Evolutionary conservation across 495 filamentous ascomycete species (phyloP).

Genomic region (Hypoxylon cercidicola): DNA sequence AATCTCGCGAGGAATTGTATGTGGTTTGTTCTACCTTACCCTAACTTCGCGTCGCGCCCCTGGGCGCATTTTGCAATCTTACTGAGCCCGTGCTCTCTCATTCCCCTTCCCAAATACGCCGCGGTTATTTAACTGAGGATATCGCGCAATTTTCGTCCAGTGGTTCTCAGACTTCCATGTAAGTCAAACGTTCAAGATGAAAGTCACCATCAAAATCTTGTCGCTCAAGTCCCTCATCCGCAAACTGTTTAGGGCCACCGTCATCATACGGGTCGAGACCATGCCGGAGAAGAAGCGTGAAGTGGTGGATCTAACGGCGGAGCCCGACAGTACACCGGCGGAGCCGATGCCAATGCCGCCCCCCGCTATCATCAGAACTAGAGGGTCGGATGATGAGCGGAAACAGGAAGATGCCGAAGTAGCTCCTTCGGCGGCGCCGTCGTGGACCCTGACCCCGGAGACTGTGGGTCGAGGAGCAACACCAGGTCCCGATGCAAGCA

Average conservation of each 20-base stretch:
- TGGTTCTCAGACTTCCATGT: slow-evolving; percentile 6
- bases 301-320: slow-evolving; percentile 18
- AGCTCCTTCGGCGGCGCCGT: slow-evolving; percentile 1
- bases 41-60: too few species aligned
- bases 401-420: not conserved
- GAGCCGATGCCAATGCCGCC: not conserved
- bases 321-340: not conserved
- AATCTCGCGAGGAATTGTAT: not conserved
- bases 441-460: slow-evolving; percentile 10
- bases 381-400: not conserved
- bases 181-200: slow-evolving; percentile 10
- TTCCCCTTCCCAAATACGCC: not conserved
- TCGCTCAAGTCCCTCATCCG: slow-evolving; percentile 28
- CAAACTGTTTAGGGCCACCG: slow-evolving; percentile 21
- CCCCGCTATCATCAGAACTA: not conserved
- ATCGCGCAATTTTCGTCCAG: not conserved
- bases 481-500: not conserved
- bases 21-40: too few species aligned
- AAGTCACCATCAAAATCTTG: not conserved
- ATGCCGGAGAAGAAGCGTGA: slow-evolving; percentile 1
- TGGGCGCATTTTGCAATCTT: too few species aligned
- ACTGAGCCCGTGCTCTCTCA: not conserved
- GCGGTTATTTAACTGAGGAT: not conserved
- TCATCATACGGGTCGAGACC: slow-evolving; percentile 18
- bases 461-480: slow-evolving; percentile 7